Base-by-base conservation (phyloP, 2,329 filamentous ascomycete genomes). In the Trichophyton simii region DNA sequence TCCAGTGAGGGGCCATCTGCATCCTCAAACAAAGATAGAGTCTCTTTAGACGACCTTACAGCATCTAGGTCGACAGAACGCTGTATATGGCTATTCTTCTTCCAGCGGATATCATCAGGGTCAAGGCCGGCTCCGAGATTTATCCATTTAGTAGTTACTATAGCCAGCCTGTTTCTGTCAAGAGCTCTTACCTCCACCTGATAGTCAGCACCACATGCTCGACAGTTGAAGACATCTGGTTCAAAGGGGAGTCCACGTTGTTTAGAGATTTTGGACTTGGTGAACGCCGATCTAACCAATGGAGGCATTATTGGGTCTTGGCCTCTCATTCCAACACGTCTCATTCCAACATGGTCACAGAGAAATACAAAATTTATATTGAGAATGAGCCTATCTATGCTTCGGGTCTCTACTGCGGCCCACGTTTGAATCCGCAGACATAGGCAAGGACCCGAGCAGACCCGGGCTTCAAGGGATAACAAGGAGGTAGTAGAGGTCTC, bases 361-460 rank as follows among this genome's bases (percentile, higher is more conserved):
- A 48, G n/a, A 11, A 3, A 22, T 48, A 48, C 8, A 48, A 48
- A 48, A 20, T 20, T 22, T 5, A 20, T 20, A 3, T 48, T 22
- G n/a, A 22, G 8, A 48, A 48, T n/a, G 22, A 55, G 25, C 31
- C 20, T 25, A 7, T 55, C 52, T 22, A 31, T 15, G 15, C 13
- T 25, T 34, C 18, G 34, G 13, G 25, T 13, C 7, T 11, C 20
- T n/a, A 31, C 34, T 31, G 31, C 15, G 11, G 52, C 52, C 52
- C 52, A 60, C 20, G 9, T 41, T 44, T 59, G 42, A 34, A 60
- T 20, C 44, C 42, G 58, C 41, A 60, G 41, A n/a, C 42, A 60
- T 18, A 60, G 42, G 18, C 58, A 31, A 8, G 58, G 18, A 5
- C 42, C 28, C 18, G 50, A 9, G 31, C 58, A 50, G 13, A 38